These are phyloP conservation scores for Aspergillus glaucus DNA, from an alignment of 2,329 filamentous ascomycete species.

Conservation along the genomic window DNA sequence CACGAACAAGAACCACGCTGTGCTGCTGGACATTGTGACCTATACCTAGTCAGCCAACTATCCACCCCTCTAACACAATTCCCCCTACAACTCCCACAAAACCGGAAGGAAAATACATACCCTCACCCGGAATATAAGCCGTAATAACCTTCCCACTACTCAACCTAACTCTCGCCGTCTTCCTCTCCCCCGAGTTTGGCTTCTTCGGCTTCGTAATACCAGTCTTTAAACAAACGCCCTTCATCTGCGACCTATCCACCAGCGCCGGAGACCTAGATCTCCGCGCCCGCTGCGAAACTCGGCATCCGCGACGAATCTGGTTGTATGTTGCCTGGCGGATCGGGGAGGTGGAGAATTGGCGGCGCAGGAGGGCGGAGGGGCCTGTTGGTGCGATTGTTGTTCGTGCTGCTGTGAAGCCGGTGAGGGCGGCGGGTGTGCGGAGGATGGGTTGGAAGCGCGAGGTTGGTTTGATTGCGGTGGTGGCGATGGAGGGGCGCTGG, in stretches of 20 bases:
- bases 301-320: conserved; percentile 70
- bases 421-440: conserved; percentile 21
- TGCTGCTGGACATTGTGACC: conserved; percentile 98
- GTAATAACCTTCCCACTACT: conserved; percentile 82
- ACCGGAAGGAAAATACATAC: conserved; percentile 26
- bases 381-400: conserved; percentile 17
- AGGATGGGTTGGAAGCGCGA: conserved; percentile 23
- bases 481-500: conserved; percentile 18
- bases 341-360: conserved; percentile 54
- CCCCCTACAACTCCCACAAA: neutral
- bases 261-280: conserved; percentile 86
- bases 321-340: conserved; percentile 59
- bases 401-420: conserved; percentile 6
- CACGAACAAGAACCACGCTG: conserved; percentile 91
- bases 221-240: conserved; percentile 93
- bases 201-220: conserved; percentile 95
- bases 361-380: conserved; percentile 13
- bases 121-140: conserved; percentile 93
- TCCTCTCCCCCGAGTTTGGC: conserved; percentile 94
- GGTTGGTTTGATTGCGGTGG: conserved; percentile 16
- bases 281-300: conserved; percentile 70
- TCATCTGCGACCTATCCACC: conserved; percentile 69
- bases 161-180: conserved; percentile 85
- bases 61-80: neutral
- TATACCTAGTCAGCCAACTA: conserved; percentile 16